Evolutionary conservation across 1,284 basidiomycete species (phyloP), one percentile per base, ranked within the genome.

Genomic region (Stygiomarasmius scandens): DNA sequence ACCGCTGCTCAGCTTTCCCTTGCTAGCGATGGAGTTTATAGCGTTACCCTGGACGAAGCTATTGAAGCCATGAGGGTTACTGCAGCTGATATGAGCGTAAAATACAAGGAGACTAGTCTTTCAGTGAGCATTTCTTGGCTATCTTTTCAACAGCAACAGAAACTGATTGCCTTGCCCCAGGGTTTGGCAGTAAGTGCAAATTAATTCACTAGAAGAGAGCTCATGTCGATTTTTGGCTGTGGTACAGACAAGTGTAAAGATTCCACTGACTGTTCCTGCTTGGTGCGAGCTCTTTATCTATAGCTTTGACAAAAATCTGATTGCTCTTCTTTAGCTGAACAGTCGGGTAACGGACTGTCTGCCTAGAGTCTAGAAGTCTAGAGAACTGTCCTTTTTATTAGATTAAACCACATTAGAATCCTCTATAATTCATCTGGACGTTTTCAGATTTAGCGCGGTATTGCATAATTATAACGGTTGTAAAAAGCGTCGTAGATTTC

Each of bases 41-140:
- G 87, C 27, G 93, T 96, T 48, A 92, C 90, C 0, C 78, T 98
- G 23, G 96, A 98, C 69, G 95, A 98, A 71, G 96, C 96, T 0
- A 98, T 98, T 56, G 92, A 95, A 69, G 96, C 96, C 1, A 97
- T 97, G 92, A 81, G 94, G 34, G 74, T 96, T 41, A 98, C 96
- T 0, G 96, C 96, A 25, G 77, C 81, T 22, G 89, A 92, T 68
- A 93, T 94, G 91, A 92, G 89, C 62, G 83, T 90, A 58, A 91
- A 93, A 68, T 94, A 96, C 71, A 96, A 96, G 71, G 95, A 96
- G 75, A 96, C 95, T 1, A 93, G 90, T 72, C 82, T 95, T 63
- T 94, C 93, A 46, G 92, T 93, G 81, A 72, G 68, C 65, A 54
- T 48, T 38, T 36, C 24, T 24, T 8, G 38, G 6, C 9, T 51